Evolutionary conservation across 768 basidiomycete species (phyloP).

Genomic region (Pulveroboletus sp.): DNA sequence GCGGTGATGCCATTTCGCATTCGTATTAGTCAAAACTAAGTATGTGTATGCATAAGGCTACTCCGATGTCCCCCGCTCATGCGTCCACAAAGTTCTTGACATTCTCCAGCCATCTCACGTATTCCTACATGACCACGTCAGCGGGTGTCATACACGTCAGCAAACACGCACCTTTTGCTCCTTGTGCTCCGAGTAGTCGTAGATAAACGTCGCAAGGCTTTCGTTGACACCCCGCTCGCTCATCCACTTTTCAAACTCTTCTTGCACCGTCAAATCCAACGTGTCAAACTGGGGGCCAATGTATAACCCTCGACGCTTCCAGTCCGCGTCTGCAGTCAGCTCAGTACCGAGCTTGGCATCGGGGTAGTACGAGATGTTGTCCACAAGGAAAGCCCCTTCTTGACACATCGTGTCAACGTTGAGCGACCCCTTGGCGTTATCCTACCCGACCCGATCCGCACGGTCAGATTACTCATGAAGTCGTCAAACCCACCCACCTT

Average conservation of each 20-base stretch:
- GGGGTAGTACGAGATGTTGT: conserved; percentile 85
- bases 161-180: conserved; percentile 74
- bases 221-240: conserved; percentile 89
- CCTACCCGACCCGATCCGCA: conserved; percentile 32
- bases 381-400: conserved; percentile 79
- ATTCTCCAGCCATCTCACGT: conserved; percentile 82
- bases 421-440: conserved; percentile 58
- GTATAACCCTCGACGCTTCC: conserved; percentile 89
- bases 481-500: conserved; percentile 52
- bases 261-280: conserved; percentile 82
- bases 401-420: conserved; percentile 77
- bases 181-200: conserved; percentile 85
- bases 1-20: conserved; percentile 23
- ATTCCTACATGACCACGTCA: conserved; percentile 58
- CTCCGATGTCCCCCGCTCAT: conserved; percentile 22
- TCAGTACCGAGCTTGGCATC: conserved; percentile 72
- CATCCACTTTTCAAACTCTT: conserved; percentile 88
- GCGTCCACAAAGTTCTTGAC: conserved; percentile 82
- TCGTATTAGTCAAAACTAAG: conserved; percentile 6
- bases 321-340: conserved; percentile 86
- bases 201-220: conserved; percentile 78
- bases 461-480: background rate
- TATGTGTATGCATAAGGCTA: background rate
- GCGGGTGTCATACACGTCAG: background rate
- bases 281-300: conserved; percentile 94